phyloP scores from a whole-genome alignment of 345 rosid species.

The Pistacia integerrima region DNA sequence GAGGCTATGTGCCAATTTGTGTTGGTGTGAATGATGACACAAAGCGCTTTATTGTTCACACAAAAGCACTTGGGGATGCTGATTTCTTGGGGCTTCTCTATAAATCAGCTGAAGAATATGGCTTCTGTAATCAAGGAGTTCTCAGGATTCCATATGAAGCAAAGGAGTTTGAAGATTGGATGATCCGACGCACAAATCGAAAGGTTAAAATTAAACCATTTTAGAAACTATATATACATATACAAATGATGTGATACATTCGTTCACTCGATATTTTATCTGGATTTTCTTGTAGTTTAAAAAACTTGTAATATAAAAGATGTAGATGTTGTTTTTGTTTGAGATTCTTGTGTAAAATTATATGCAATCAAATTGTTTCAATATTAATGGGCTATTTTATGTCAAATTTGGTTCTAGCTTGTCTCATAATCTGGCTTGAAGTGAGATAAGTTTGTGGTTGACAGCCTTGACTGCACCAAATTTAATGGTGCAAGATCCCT shows the following conservation, averaged over 20 bases:
- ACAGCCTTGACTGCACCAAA: constrained; percentile 7
- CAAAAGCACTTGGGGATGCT: constrained; percentile 26
- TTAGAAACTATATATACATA: neutral
- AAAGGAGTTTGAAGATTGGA: constrained; percentile 42
- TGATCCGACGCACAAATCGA: constrained; percentile 6
- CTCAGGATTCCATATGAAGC: constrained; percentile 38
- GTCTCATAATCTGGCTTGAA: neutral
- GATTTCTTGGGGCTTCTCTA: constrained; percentile 36
- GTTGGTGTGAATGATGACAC: constrained; percentile 28
- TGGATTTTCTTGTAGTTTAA: neutral
- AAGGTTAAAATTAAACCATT: constrained; percentile 22
- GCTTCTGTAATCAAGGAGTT: constrained; percentile 34
- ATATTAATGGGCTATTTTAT: neutral
- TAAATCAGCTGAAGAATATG: constrained; percentile 46
- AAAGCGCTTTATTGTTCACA: constrained; percentile 33
- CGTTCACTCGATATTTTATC: no score
- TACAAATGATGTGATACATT: no score
- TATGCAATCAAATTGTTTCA: no score
- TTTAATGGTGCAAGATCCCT: neutral
- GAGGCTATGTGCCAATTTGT: constrained; percentile 36
- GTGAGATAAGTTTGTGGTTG: neutral
- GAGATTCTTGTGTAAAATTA: neutral
- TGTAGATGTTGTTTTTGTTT: neutral
- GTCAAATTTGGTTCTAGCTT: neutral
- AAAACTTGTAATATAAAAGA: no score